phyloP scores from a whole-genome alignment of 345 rosid genomes.

The Populus simonii region DNA sequence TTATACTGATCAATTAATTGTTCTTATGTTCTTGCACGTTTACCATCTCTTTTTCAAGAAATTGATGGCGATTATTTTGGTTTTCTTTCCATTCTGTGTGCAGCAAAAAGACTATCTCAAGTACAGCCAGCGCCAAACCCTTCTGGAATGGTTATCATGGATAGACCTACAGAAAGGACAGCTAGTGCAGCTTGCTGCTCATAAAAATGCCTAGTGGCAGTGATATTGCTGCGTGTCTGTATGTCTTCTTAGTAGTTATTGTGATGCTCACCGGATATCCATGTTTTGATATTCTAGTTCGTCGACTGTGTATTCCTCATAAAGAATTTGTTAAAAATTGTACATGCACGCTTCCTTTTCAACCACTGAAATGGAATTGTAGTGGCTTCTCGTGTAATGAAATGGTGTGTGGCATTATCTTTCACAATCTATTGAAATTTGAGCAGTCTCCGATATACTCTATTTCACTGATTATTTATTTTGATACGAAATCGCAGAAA shows the following conservation, averaged over 20 bases:
- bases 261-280: constrained; percentile 19
- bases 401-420: neutral
- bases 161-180: constrained; percentile 65
- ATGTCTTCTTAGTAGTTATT: constrained; percentile 22
- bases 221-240: constrained; percentile 1
- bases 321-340: constrained; percentile 13
- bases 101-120: constrained; percentile 84
- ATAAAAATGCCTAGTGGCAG: constrained; percentile 22
- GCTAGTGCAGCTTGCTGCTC: constrained; percentile 77
- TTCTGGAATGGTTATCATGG: constrained; percentile 85
- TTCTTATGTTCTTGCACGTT: too few species aligned
- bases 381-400: constrained; percentile 28
- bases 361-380: constrained; percentile 16
- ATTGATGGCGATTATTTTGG: constrained; percentile 2
- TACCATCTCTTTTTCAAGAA: neutral
- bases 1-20: too few species aligned
- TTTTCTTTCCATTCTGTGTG: constrained; percentile 3
- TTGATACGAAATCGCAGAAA: neutral
- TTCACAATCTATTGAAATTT: neutral
- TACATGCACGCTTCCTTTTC: constrained; percentile 25
- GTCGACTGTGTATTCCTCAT: constrained; percentile 10
- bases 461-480: neutral
- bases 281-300: neutral
- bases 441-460: neutral
- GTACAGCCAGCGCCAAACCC: constrained; percentile 85